A percentile compares a stretch with the other conserved stretches of the same genome.
phyloP scores from a whole-genome alignment of 441 rosid genomes.

The Gossypium davidsonii region DNA sequence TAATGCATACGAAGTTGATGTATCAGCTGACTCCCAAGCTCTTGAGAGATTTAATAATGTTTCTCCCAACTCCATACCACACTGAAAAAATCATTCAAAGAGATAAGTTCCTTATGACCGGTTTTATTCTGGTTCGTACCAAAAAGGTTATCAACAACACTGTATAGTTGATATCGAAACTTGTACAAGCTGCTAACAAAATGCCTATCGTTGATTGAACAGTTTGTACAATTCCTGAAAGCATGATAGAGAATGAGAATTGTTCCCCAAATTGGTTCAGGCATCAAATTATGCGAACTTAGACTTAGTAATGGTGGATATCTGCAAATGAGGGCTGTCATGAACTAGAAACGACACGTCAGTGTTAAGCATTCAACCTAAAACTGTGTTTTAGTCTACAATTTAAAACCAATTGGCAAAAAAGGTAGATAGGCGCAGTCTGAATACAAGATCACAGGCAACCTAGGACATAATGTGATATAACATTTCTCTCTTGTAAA shows the following conservation, averaged over 20 bases:
- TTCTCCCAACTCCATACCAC: constrained; percentile 78
- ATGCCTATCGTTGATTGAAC: not conserved
- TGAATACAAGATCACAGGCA: not conserved
- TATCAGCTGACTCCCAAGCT: constrained; percentile 77
- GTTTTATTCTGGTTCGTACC: not conserved
- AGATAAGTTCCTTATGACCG: not conserved
- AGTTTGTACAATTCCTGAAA: not conserved
- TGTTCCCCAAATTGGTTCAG: not conserved
- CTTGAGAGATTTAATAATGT: constrained; percentile 58
- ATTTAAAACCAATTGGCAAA: not conserved
- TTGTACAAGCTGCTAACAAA: not conserved
- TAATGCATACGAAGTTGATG: constrained; percentile 56
- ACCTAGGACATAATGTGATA: not conserved
- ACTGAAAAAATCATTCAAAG: constrained; percentile 28
- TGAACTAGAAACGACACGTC: not conserved
- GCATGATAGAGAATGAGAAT: not conserved
- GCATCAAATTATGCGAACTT: not conserved
- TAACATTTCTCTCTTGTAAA: not conserved
- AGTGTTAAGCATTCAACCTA: not conserved
- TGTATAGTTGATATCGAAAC: not conserved
- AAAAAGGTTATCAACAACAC: not conserved
- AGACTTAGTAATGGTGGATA: not conserved
- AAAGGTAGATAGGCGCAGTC: not conserved
- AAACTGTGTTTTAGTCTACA: not conserved
- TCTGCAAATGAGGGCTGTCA: not conserved